Evolutionary conservation across 139 green algal species (phyloP), one percentile per base, ranked within the genome.

Genomic region (Parachlorella kessleri): DNA sequence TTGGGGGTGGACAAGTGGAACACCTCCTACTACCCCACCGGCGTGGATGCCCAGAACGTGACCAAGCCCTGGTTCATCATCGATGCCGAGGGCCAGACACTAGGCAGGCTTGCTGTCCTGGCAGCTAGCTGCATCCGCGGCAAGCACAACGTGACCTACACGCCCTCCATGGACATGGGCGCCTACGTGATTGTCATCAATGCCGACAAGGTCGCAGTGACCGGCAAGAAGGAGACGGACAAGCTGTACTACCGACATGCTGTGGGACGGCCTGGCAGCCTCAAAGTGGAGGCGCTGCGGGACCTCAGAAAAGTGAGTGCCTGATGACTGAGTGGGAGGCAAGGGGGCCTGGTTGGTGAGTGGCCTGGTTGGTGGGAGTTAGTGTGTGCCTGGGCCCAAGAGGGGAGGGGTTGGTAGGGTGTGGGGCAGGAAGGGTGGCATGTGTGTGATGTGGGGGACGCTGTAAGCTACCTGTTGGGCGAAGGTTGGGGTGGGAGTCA

Each of bases 181-280:
- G 86, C 80, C 0, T 98, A 95, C 77, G 96, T 99, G 6, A 79
- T 99, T 10, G 92, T 99, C 26, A 91, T 99, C 79, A 99, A 98
- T 82, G 96, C 96, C 0, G 95, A 98, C 6, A 96, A 99, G 89
- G 88, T 97, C 66, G 71, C 64, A 1, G 95, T 99, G 35, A 93
- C 90, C 0, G 97, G 97, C 32, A 94, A 90, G 70, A 99, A 99
- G 90, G 71, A 88, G 28, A 79, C 79, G 10, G 70, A 94, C 39
- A 99, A 99, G 94, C 88, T 93, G 14, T 99, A 99, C 89, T 91
- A 90, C 77, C 87, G 90, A 41, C 90, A 96, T 83, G 88, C 90
- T n/a, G 94, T 84, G 36, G 92, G 92, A n/a, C 83, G 91, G n/a
- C 94, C 94, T 40, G 94, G 94, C 48, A 87, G 81, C 23, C 87